Evolutionary conservation across 1,139 yeast species (phyloP).

Genomic region (Hemisphaericaspora xylofermentans): DNA sequence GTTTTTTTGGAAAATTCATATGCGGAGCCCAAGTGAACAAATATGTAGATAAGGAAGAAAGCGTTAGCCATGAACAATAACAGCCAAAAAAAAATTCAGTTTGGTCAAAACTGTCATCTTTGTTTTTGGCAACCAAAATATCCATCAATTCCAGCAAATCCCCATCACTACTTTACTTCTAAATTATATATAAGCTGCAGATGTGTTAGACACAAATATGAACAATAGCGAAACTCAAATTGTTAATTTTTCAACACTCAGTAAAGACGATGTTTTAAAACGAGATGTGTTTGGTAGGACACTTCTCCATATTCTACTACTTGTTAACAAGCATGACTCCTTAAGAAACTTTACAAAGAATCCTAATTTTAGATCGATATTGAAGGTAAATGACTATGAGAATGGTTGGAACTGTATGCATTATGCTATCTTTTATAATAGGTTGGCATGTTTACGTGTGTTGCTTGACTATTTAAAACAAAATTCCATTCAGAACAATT

Average conservation of each 20-base stretch:
- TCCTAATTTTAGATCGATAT: slow-evolving; percentile 35
- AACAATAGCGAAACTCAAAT: slow-evolving; percentile 11
- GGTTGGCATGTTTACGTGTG: slow-evolving; percentile 54
- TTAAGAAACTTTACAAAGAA: slow-evolving; percentile 49
- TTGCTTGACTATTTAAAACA: slow-evolving; percentile 38
- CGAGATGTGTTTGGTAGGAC: slow-evolving; percentile 79
- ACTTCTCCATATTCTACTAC: slow-evolving; percentile 56
- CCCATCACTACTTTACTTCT: background rate
- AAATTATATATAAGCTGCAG: slow-evolving; percentile 7
- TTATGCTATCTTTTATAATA: slow-evolving; percentile 59
- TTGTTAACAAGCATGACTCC: slow-evolving; percentile 49
- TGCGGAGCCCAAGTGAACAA: no score
- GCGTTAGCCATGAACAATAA: no score
- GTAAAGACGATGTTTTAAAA: slow-evolving; percentile 42
- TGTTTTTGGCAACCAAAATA: background rate
- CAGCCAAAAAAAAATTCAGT: background rate
- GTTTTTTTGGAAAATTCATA: background rate
- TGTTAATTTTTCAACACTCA: slow-evolving; percentile 27
- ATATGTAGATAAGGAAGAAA: no score
- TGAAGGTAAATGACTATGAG: slow-evolving; percentile 60
- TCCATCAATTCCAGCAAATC: no score
- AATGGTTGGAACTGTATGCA: slow-evolving; percentile 86
- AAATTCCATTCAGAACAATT: slow-evolving; percentile 16
- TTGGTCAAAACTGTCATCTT: no score
- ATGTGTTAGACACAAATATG: slow-evolving; percentile 19